Evolutionary conservation across 305 asterid genomes (phyloP).

Genomic region (Ilex paraguariensis): DNA sequence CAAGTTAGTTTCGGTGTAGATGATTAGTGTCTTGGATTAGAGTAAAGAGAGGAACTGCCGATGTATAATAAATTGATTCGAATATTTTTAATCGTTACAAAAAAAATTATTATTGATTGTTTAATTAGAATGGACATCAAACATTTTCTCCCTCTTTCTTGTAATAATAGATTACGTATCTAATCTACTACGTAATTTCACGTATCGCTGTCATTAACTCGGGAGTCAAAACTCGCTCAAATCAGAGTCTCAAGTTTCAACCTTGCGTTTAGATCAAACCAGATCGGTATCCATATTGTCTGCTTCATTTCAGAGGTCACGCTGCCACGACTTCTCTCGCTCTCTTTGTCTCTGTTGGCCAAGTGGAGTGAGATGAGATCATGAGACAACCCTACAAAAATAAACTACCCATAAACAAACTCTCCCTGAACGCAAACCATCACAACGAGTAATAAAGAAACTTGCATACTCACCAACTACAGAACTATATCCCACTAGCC

Average conservation of each 20-base stretch:
- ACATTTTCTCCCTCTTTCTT: too few species aligned
- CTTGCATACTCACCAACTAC: slow-evolving; percentile 26
- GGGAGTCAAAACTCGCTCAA: not conserved
- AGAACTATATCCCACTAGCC: not conserved
- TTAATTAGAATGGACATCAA: too few species aligned
- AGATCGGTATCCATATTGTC: too few species aligned
- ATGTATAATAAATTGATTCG: too few species aligned
- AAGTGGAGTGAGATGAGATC: too few species aligned
- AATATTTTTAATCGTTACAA: too few species aligned
- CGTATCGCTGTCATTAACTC: not conserved
- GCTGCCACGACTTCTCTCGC: slow-evolving; percentile 9
- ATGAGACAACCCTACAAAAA: slow-evolving; percentile 20
- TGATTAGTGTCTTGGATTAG: too few species aligned
- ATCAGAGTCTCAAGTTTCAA: not conserved
- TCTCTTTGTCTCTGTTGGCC: not conserved
- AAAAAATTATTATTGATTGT: too few species aligned
- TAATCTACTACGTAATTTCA: not conserved
- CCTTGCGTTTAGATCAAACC: too few species aligned
- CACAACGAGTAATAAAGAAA: slow-evolving; percentile 8
- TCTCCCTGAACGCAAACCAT: too few species aligned
- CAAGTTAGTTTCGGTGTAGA: too few species aligned
- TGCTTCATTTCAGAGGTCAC: slow-evolving; percentile 14
- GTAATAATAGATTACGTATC: not conserved
- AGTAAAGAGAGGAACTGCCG: too few species aligned
- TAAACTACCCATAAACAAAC: slow-evolving; percentile 18